Conservation (phyloP, 129 eudicot genomes). For the Flaveria robusta region DNA sequence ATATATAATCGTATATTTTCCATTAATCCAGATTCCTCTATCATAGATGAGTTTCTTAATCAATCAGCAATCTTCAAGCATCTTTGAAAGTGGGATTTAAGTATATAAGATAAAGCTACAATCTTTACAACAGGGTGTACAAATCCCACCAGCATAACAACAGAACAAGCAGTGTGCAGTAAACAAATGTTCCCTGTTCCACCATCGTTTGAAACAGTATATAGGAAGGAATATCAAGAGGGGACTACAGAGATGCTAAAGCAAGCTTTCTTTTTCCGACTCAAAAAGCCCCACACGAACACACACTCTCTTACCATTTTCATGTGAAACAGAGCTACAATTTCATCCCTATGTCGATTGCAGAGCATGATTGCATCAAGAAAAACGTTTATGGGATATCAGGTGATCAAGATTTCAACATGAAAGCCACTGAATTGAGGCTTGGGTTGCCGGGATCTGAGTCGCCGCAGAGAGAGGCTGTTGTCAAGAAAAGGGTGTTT, state of each 20-base stretch:
- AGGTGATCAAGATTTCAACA: slow-evolving; percentile 43
- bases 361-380: slow-evolving; percentile 62
- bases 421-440: slow-evolving; percentile 81
- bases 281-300: slow-evolving; percentile 27
- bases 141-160: slow-evolving; percentile 14
- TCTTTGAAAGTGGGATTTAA: neutral
- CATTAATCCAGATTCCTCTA: neutral
- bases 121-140: neutral
- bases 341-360: slow-evolving; percentile 39
- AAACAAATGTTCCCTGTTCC: slow-evolving; percentile 36
- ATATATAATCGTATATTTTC: too few relatives aligned
- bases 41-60: slow-evolving; percentile 8
- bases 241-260: slow-evolving; percentile 41
- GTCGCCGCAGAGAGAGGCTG: slow-evolving; percentile 53
- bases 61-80: slow-evolving; percentile 14
- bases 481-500: slow-evolving; percentile 57
- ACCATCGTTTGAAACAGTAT: slow-evolving; percentile 31
- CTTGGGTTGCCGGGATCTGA: slow-evolving; percentile 86
- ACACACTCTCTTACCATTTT: slow-evolving; percentile 4
- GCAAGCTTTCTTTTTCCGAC: slow-evolving; percentile 11
- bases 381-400: slow-evolving; percentile 34
- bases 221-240: slow-evolving; percentile 41
- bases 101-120: slow-evolving; percentile 16
- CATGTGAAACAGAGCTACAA: neutral
- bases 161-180: neutral